A percentile compares a stretch with the other conserved stretches of the same genome.
phyloP scores from a whole-genome alignment of 257 asterid genomes.

The Knoxia roxburghii region DNA sequence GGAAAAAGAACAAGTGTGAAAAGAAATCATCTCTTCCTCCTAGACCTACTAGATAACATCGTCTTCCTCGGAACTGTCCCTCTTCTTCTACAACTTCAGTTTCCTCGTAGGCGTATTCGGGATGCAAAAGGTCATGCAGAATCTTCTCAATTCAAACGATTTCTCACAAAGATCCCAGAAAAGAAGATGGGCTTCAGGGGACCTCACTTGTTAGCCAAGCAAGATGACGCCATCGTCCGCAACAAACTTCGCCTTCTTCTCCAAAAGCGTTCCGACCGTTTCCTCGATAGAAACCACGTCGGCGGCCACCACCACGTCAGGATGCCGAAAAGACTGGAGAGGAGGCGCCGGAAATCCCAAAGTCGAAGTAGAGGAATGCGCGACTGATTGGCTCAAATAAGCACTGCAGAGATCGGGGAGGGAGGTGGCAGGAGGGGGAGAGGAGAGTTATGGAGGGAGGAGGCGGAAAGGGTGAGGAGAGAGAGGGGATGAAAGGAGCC shows the following conservation, averaged over 20 bases:
- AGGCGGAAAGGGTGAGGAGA: too few relatives aligned
- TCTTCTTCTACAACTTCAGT: conserved; percentile 48
- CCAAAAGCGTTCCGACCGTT: conserved; percentile 63
- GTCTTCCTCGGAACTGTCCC: neutral
- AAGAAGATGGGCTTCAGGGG: conserved; percentile 75
- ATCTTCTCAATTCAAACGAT: conserved; percentile 66
- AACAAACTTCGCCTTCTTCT: conserved; percentile 57
- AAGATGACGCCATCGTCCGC: conserved; percentile 76
- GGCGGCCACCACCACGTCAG: conserved; percentile 73
- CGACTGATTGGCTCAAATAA: too few relatives aligned
- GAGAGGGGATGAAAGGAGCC: too few relatives aligned
- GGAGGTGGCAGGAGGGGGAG: too few relatives aligned
- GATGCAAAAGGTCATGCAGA: conserved; percentile 82
- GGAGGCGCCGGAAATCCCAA: too few relatives aligned
- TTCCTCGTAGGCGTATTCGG: conserved; percentile 82
- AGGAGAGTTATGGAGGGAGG: too few relatives aligned
- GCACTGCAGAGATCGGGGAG: too few relatives aligned
- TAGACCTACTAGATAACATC: neutral
- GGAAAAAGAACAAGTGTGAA: too few relatives aligned
- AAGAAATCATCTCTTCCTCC: too few relatives aligned
- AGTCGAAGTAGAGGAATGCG: too few relatives aligned
- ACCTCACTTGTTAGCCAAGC: conserved; percentile 80
- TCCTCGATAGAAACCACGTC: conserved; percentile 94
- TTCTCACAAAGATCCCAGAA: conserved; percentile 62
- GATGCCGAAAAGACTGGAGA: too few relatives aligned